These are phyloP conservation scores for Oehlia diaphana DNA, from an alignment of 192 early-diverging fungal genomes.

Conservation along the genomic window DNA sequence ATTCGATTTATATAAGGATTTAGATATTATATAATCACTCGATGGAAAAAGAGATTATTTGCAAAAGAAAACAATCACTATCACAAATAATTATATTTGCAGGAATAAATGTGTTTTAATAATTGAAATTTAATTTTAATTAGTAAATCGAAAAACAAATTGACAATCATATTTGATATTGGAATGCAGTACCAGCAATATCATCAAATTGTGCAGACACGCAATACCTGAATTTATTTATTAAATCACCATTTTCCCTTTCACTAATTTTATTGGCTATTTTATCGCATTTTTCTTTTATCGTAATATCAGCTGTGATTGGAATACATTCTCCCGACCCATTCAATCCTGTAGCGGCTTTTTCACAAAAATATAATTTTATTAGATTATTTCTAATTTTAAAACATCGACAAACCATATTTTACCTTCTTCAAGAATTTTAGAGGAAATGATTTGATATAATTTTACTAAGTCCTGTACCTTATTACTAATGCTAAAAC, in stretches of 20 bases:
- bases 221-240: slow-evolving; percentile 83
- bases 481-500: slow-evolving; percentile 67
- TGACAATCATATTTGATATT: too few relatives aligned
- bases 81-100: too few relatives aligned
- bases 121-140: too few relatives aligned
- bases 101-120: too few relatives aligned
- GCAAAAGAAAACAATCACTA: too few relatives aligned
- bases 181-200: too few relatives aligned
- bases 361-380: neutral
- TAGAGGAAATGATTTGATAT: slow-evolving; percentile 69
- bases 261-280: slow-evolving; percentile 42
- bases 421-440: neutral
- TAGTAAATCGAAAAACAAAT: too few relatives aligned
- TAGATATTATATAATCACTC: too few relatives aligned
- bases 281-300: slow-evolving; percentile 34
- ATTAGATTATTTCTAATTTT: too few relatives aligned
- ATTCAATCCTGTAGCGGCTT: slow-evolving; percentile 63
- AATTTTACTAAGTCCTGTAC: slow-evolving; percentile 52
- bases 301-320: slow-evolving; percentile 63
- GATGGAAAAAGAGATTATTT: too few relatives aligned
- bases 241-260: slow-evolving; percentile 55
- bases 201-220: neutral
- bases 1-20: too few relatives aligned
- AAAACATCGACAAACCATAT: too few relatives aligned
- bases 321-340: slow-evolving; percentile 54